phyloP scores from a whole-genome alignment of 139 green algal genomes.

The Ettlia oleoabundans region DNA sequence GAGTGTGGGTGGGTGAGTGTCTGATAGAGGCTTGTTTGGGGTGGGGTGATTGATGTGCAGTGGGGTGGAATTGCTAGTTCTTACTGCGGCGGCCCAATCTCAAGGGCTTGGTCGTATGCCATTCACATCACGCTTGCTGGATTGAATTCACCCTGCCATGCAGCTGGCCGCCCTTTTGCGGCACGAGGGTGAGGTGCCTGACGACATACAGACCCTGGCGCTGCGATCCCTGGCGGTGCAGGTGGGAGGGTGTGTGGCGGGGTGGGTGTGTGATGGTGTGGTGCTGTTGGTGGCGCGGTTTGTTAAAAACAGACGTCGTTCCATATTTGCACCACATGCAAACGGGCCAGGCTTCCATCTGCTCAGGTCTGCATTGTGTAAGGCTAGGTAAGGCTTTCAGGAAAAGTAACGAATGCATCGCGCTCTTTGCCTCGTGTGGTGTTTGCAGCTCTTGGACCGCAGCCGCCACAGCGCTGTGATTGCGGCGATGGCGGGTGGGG shows the following conservation, averaged over 20 bases:
- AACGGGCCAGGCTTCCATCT: too few species aligned
- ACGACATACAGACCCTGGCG: conserved; percentile 75
- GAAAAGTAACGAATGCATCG: too few species aligned
- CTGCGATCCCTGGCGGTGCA: conserved; percentile 71
- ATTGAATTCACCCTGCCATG: background rate
- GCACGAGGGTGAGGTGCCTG: conserved; percentile 58
- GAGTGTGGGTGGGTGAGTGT: too few species aligned
- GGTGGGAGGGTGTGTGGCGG: too few species aligned
- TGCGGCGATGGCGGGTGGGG: conserved; percentile 70
- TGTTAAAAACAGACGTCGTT: too few species aligned
- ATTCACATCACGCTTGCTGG: background rate
- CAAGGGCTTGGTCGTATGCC: background rate
- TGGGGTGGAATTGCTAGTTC: background rate
- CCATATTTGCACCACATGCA: too few species aligned
- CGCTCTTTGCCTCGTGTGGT: too few species aligned
- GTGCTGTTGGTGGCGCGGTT: too few species aligned
- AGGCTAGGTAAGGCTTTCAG: too few species aligned
- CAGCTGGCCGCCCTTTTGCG: conserved; percentile 83
- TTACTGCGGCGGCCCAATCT: background rate
- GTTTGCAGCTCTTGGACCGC: conserved; percentile 77
- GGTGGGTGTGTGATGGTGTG: too few species aligned
- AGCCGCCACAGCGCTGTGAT: conserved; percentile 71
- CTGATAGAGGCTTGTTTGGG: too few species aligned
- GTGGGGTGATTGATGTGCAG: background rate
- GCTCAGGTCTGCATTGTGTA: too few species aligned